Conservation (phyloP, 2,329 filamentous ascomycete species). For the Chaetomiaceae sp. region DNA sequence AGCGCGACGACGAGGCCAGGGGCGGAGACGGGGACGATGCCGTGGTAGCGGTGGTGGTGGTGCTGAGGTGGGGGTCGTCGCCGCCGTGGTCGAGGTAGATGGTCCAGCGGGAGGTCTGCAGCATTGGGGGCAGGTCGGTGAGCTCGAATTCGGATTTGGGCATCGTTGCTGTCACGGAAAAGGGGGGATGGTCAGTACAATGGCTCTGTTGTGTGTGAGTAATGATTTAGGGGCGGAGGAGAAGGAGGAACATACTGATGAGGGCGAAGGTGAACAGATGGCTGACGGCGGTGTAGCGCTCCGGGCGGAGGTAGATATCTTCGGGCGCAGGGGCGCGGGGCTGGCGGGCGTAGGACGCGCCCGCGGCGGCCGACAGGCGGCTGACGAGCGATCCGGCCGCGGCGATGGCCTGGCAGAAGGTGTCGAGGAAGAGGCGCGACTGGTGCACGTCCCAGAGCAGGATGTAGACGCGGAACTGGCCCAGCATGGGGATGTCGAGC, state of each 20-base stretch:
- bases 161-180: slow-evolving; percentile 47
- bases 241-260: slow-evolving; percentile 47
- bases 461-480: slow-evolving; percentile 71
- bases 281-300: slow-evolving; percentile 62
- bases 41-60: slow-evolving; percentile 30
- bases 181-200: neutral
- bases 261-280: slow-evolving; percentile 63
- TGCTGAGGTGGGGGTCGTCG: slow-evolving; percentile 54
- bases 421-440: slow-evolving; percentile 51
- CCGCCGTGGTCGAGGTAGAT: slow-evolving; percentile 69
- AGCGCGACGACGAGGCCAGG: slow-evolving; percentile 29
- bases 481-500: slow-evolving; percentile 69
- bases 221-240: neutral
- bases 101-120: slow-evolving; percentile 63
- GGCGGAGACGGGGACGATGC: too few species aligned
- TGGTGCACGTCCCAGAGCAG: slow-evolving; percentile 57
- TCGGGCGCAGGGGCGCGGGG: slow-evolving; percentile 51
- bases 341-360: slow-evolving; percentile 54
- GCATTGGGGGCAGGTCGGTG: slow-evolving; percentile 52
- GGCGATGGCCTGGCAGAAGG: slow-evolving; percentile 50
- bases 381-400: slow-evolving; percentile 49
- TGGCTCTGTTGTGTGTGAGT: slow-evolving; percentile 11
- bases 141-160: slow-evolving; percentile 59
- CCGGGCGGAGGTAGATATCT: slow-evolving; percentile 60
- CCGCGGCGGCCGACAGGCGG: slow-evolving; percentile 52